Conservation (phyloP, 805 yeast genomes). For the Metschnikowia picachoensis region DNA sequence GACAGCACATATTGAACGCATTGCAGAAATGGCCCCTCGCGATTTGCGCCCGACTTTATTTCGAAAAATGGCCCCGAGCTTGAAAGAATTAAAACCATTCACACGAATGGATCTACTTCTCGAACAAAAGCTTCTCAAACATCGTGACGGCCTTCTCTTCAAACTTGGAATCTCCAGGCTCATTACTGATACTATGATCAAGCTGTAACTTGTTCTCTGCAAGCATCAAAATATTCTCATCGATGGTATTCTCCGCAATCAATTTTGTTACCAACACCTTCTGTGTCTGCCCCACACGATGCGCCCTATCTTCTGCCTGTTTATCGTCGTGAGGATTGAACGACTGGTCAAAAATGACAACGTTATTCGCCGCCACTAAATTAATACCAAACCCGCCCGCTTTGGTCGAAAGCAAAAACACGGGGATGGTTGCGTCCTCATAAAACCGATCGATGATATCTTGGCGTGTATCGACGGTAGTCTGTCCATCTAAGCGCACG, state of each 20-base stretch:
- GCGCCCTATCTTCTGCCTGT: conserved; percentile 98
- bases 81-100: too few relatives aligned
- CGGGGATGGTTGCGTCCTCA: conserved; percentile 76
- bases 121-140: conserved; percentile 48
- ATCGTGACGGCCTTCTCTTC: conserved; percentile 53
- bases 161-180: conserved; percentile 34
- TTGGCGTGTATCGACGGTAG: conserved; percentile 91
- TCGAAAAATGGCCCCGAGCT: too few relatives aligned
- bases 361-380: conserved; percentile 90
- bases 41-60: too few relatives aligned
- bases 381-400: conserved; percentile 99
- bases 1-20: too few relatives aligned
- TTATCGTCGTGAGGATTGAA: conserved; percentile 98
- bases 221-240: conserved; percentile 79
- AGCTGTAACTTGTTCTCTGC: conserved; percentile 90
- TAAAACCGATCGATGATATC: conserved; percentile 85
- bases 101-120: conserved; percentile 1
- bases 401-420: conserved; percentile 85
- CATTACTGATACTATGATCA: conserved; percentile 59
- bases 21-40: too few relatives aligned
- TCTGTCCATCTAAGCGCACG: conserved; percentile 87
- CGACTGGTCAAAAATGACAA: conserved; percentile 86
- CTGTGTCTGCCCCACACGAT: conserved; percentile 89
- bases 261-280: conserved; percentile 78
- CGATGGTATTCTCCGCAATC: conserved; percentile 72